Conservation (phyloP, 2,329 filamentous ascomycete genomes). For the Ascochyta fabae region DNA sequence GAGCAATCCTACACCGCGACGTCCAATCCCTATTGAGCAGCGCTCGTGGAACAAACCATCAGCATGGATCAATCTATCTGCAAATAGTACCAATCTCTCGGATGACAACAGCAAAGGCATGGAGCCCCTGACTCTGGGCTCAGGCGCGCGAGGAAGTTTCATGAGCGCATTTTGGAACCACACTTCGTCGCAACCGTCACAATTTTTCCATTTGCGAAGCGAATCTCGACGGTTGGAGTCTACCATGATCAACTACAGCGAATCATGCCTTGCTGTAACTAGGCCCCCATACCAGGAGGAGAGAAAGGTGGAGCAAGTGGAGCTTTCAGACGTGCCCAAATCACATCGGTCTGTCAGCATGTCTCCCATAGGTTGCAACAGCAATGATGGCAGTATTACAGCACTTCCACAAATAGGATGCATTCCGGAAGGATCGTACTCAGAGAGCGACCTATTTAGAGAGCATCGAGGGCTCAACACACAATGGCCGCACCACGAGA, state of each 20-base stretch:
- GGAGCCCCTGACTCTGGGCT: neutral
- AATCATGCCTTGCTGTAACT: conserved; percentile 10
- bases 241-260: conserved; percentile 20
- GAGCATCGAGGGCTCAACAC: neutral
- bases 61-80: conserved; percentile 2
- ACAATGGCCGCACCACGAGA: neutral
- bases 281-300: conserved; percentile 13
- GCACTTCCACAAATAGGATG: conserved; percentile 26
- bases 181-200: conserved; percentile 4
- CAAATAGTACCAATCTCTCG: neutral
- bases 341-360: neutral
- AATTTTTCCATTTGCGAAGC: conserved; percentile 4
- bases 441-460: neutral
- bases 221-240: conserved; percentile 14
- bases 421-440: conserved; percentile 22
- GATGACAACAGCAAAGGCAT: neutral
- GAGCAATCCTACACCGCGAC: conserved; percentile 3
- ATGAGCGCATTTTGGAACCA: conserved; percentile 17
- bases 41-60: conserved; percentile 1
- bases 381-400: conserved; percentile 14
- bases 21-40: neutral
- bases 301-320: neutral
- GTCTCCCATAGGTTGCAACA: conserved; percentile 1
- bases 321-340: neutral
- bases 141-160: conserved; percentile 10